phyloP scores from a whole-genome alignment of 495 filamentous ascomycete genomes.

The Neurospora pannonica region DNA sequence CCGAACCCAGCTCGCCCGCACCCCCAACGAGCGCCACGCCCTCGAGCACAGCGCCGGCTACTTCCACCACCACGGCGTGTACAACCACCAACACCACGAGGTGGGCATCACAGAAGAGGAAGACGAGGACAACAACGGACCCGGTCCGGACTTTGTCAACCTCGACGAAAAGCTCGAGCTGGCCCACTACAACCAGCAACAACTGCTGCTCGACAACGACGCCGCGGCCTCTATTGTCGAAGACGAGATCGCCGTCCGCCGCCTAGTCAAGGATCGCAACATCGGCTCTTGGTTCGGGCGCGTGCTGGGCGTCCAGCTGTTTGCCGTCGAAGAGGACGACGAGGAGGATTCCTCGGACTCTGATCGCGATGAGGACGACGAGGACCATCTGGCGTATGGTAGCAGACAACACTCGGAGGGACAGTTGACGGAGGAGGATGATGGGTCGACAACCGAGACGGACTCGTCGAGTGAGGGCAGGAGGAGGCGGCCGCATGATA shows the following conservation, averaged over 20 bases:
- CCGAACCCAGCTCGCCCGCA: conserved; percentile 18
- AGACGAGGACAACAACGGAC: conserved; percentile 25
- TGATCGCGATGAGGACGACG: conserved; percentile 35
- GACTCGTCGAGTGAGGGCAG: conserved; percentile 33
- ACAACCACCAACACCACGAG: conserved; percentile 6
- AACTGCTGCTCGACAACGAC: conserved; percentile 18
- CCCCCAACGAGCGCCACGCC: neutral
- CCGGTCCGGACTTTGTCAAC: conserved; percentile 54
- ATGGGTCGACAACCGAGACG: conserved; percentile 16
- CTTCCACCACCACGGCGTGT: conserved; percentile 25
- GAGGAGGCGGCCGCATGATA: conserved; percentile 20
- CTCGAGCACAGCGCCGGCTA: conserved; percentile 30
- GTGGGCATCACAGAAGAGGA: conserved; percentile 5
- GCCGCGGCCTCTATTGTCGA: conserved; percentile 15
- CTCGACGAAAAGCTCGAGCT: conserved; percentile 39
- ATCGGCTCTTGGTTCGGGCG: conserved; percentile 69
- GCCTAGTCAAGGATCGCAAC: conserved; percentile 47
- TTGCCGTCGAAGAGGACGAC: conserved; percentile 54
- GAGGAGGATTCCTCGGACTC: conserved; percentile 29
- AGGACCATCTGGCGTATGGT: conserved; percentile 2
- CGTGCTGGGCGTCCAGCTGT: conserved; percentile 66
- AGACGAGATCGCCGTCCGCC: conserved; percentile 47
- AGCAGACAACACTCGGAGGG: neutral
- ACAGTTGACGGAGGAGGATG: conserved; percentile 22
- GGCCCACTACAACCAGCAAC: conserved; percentile 9